Conservation (phyloP, 1,284 basidiomycete species). For the Melanopsichium pennsylvanicum region DNA sequence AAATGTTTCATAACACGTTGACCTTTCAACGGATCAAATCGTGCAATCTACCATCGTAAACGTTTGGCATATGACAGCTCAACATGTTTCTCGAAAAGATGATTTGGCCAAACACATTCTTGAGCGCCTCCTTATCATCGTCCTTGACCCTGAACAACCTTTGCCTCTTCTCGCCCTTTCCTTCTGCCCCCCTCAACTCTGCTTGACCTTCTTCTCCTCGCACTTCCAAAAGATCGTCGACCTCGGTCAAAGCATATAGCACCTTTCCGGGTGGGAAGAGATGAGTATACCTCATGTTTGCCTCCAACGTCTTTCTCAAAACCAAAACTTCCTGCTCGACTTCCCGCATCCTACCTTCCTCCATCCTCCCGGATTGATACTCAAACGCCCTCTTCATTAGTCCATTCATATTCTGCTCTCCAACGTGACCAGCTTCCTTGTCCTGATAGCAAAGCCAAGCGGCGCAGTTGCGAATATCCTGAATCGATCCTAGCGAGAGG, state of each 20-base stretch:
- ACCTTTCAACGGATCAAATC: conserved; percentile 16
- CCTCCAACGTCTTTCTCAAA: conserved; percentile 81
- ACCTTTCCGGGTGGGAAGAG: conserved; percentile 81
- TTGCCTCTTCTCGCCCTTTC: conserved; percentile 1
- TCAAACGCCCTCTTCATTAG: conserved; percentile 51
- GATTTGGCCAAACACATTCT: conserved; percentile 78
- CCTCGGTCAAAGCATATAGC: conserved; percentile 77
- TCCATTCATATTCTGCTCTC: conserved; percentile 32
- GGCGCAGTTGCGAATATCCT: conserved; percentile 77
- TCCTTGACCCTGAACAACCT: conserved; percentile 34
- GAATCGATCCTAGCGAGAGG: conserved; percentile 78
- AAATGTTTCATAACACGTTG: too few relatives aligned
- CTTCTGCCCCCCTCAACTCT: too few relatives aligned
- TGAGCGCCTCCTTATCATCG: conserved; percentile 13
- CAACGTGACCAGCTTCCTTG: conserved; percentile 51
- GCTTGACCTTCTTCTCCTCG: not conserved
- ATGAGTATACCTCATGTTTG: conserved; percentile 79
- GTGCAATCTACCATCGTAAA: conserved; percentile 35
- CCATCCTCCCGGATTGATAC: conserved; percentile 41
- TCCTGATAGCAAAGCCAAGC: conserved; percentile 79
- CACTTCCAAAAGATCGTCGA: conserved; percentile 67
- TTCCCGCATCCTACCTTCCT: not conserved
- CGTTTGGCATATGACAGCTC: conserved; percentile 75
- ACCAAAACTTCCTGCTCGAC: conserved; percentile 68
- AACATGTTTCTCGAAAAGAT: conserved; percentile 82